A percentile compares a stretch with the other conserved stretches of the same genome.
These are phyloP conservation scores for Yamadazyma jaroonii DNA, from an alignment of 1,139 yeast genomes.

Conservation along the genomic window DNA sequence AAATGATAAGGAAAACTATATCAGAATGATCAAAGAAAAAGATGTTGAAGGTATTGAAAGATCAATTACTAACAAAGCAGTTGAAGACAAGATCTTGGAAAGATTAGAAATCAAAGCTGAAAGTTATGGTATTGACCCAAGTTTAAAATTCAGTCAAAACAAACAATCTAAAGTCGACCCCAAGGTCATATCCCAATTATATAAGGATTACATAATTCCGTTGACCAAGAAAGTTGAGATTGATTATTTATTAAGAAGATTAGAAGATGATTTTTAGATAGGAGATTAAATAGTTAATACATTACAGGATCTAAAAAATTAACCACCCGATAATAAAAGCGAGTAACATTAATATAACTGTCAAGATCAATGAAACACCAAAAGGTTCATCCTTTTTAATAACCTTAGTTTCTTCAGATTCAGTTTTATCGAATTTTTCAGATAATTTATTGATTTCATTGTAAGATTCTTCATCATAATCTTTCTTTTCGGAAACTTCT, in stretches of 20 bases:
- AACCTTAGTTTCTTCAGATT: slow-evolving; percentile 9
- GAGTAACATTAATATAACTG: slow-evolving; percentile 48
- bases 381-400: slow-evolving; percentile 27
- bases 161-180: slow-evolving; percentile 80
- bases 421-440: slow-evolving; percentile 37
- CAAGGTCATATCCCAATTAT: slow-evolving; percentile 74
- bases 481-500: not conserved
- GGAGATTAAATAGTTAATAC: not conserved
- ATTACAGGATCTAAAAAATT: slow-evolving; percentile 35
- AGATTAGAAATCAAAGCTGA: slow-evolving; percentile 78
- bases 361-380: slow-evolving; percentile 49
- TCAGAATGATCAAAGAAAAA: slow-evolving; percentile 56
- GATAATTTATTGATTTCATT: slow-evolving; percentile 42
- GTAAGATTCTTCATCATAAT: slow-evolving; percentile 24
- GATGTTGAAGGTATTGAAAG: slow-evolving; percentile 74
- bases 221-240: slow-evolving; percentile 93
- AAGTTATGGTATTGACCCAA: slow-evolving; percentile 87
- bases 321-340: slow-evolving; percentile 64
- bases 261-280: slow-evolving; percentile 52
- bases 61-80: slow-evolving; percentile 82
- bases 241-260: slow-evolving; percentile 79
- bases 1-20: slow-evolving; percentile 62
- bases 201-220: slow-evolving; percentile 87
- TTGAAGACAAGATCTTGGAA: slow-evolving; percentile 78
- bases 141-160: slow-evolving; percentile 62